Conservation (phyloP, 139 green algal genomes). For the Pleodorina starrii region DNA sequence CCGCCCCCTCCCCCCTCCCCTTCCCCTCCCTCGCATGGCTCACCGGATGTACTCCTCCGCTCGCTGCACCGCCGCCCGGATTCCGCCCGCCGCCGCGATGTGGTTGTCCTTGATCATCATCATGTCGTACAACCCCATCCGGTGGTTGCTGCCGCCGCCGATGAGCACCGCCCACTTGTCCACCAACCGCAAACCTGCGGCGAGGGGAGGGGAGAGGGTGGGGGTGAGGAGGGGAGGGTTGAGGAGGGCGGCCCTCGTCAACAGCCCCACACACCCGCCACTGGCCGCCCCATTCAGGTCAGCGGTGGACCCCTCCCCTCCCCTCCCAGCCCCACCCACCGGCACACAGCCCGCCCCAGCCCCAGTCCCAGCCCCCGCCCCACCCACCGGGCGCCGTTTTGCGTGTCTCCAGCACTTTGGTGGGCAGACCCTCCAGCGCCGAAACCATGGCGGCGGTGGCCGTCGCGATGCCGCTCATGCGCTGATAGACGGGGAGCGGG, state of each 20-base stretch:
- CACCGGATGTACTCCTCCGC: slow-evolving; percentile 76
- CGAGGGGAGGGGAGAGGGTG: background rate
- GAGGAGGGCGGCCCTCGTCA: no score
- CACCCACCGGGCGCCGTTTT: slow-evolving; percentile 90
- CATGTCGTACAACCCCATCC: slow-evolving; percentile 97
- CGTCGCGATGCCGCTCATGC: slow-evolving; percentile 94
- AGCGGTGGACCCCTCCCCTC: no score
- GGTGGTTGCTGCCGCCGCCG: slow-evolving; percentile 74
- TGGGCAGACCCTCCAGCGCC: slow-evolving; percentile 16
- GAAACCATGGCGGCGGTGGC: slow-evolving; percentile 84
- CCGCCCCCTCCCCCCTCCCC: no score
- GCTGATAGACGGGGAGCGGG: slow-evolving; percentile 62
- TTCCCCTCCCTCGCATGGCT: no score
- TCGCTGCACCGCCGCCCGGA: slow-evolving; percentile 74
- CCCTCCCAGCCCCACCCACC: no score
- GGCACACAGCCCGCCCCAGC: background rate
- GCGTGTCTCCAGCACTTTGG: slow-evolving; percentile 91
- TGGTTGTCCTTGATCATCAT: slow-evolving; percentile 99
- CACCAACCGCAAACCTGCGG: slow-evolving; percentile 85
- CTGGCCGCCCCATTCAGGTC: no score
- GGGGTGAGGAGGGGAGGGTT: no score
- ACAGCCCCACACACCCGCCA: no score
- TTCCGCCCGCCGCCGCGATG: slow-evolving; percentile 94
- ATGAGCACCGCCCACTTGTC: slow-evolving; percentile 99
- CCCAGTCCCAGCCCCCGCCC: background rate